A percentile compares a stretch with the other conserved stretches of the same genome.
Evolutionary conservation across 2,329 filamentous ascomycete species (phyloP).

Genomic region (Juglanconis oblonga): DNA sequence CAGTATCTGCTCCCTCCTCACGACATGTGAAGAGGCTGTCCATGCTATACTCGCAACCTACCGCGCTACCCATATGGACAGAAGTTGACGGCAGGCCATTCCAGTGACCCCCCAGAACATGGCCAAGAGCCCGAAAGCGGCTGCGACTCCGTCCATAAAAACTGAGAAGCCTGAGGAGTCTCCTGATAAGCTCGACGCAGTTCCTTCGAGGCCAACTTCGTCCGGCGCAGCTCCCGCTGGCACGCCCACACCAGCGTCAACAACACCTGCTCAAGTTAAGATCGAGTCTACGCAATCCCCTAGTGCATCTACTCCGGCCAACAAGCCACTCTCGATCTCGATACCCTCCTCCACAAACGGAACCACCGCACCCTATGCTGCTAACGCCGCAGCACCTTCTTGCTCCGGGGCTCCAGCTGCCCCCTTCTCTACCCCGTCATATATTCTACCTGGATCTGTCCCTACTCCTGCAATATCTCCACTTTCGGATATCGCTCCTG

Average conservation of each 20-base stretch:
- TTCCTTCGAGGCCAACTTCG: neutral
- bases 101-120: slow-evolving; percentile 11
- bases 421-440: neutral
- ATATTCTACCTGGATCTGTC: neutral
- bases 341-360: slow-evolving; percentile 1
- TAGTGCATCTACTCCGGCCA: neutral
- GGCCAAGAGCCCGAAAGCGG: neutral
- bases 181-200: neutral
- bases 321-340: slow-evolving; percentile 1
- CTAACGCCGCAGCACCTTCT: neutral
- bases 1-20: neutral
- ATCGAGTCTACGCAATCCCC: neutral
- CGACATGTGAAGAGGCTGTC: neutral
- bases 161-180: slow-evolving; percentile 1
- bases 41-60: neutral
- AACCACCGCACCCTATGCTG: neutral
- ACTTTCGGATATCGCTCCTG: slow-evolving; percentile 3
- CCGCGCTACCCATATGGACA: neutral
- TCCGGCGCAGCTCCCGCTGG: neutral
- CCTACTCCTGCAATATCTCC: slow-evolving; percentile 5
- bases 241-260: neutral
- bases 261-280: neutral
- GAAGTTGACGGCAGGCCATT: neutral
- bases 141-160: neutral
- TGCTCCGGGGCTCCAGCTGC: neutral